Percentiles rank a stretch among this genome's conserved stretches.
Evolutionary conservation across 768 basidiomycete species (phyloP).

Genomic region (Paxillus involutus): DNA sequence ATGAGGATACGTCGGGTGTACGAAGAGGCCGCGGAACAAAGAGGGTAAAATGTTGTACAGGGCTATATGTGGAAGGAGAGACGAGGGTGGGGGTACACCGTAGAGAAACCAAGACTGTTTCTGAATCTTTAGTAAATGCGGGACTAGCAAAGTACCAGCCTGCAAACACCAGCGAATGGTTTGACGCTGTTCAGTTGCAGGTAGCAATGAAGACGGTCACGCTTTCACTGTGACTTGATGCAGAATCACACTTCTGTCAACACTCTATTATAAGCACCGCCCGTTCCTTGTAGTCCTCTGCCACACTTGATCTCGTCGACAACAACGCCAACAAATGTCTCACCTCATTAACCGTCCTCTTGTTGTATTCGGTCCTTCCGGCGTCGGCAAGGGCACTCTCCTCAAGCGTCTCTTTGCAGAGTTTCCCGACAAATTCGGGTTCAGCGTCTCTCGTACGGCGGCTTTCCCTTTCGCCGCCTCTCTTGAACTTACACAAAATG

Average conservation of each 20-base stretch:
- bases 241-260: no score
- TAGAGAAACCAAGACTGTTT: no score
- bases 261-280: no score
- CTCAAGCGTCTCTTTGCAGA: constrained; percentile 78
- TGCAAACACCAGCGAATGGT: background rate
- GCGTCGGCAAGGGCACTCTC: constrained; percentile 93
- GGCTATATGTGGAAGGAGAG: background rate
- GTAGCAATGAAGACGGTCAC: no score
- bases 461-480: constrained; percentile 10
- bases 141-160: no score
- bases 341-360: constrained; percentile 48
- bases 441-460: constrained; percentile 85
- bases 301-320: background rate
- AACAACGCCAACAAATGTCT: constrained; percentile 2
- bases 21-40: constrained; percentile 4
- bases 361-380: constrained; percentile 88
- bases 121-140: no score
- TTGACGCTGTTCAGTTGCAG: no score
- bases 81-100: background rate
- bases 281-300: background rate
- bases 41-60: background rate
- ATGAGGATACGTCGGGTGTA: constrained; percentile 25
- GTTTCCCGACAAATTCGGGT: constrained; percentile 84
- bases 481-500: constrained; percentile 2
- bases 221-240: background rate